phyloP scores from a whole-genome alignment of 2,329 filamentous ascomycete genomes.

The Apiospora phragmitis region DNA sequence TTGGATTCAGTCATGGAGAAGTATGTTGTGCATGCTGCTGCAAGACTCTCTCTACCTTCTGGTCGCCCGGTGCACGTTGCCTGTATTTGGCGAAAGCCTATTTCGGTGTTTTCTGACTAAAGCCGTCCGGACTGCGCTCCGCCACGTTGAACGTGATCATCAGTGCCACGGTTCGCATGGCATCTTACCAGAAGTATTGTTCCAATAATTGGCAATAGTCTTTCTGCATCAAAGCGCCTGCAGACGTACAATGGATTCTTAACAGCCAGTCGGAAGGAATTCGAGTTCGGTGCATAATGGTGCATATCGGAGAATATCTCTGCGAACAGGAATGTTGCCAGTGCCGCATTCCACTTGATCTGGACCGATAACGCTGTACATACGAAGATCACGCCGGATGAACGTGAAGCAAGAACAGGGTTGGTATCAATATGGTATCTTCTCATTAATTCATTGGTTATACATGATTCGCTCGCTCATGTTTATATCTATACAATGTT shows the following conservation, averaged over 20 bases:
- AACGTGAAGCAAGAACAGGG: neutral
- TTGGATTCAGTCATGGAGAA: neutral
- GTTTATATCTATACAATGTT: constrained; percentile 34
- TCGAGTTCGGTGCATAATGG: neutral
- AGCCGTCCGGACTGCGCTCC: neutral
- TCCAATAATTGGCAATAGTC: neutral
- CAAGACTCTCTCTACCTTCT: neutral
- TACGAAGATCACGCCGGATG: neutral
- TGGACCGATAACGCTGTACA: neutral
- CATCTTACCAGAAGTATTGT: neutral
- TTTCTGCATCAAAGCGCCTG: neutral
- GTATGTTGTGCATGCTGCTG: no score
- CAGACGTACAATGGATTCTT: neutral
- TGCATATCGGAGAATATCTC: neutral
- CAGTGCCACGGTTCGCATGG: neutral
- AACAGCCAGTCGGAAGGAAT: neutral
- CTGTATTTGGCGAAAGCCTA: neutral
- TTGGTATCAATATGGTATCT: neutral
- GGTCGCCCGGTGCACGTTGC: neutral
- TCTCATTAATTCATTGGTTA: neutral
- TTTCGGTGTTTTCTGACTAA: neutral
- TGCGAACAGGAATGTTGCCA: neutral
- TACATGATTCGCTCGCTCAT: neutral
- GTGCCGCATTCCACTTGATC: neutral
- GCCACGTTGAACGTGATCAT: neutral